A percentile compares a stretch with the other conserved stretches of the same genome.
Conservation (phyloP, 805 yeast genomes). For the Wickerhamiella kurtzmanii region DNA sequence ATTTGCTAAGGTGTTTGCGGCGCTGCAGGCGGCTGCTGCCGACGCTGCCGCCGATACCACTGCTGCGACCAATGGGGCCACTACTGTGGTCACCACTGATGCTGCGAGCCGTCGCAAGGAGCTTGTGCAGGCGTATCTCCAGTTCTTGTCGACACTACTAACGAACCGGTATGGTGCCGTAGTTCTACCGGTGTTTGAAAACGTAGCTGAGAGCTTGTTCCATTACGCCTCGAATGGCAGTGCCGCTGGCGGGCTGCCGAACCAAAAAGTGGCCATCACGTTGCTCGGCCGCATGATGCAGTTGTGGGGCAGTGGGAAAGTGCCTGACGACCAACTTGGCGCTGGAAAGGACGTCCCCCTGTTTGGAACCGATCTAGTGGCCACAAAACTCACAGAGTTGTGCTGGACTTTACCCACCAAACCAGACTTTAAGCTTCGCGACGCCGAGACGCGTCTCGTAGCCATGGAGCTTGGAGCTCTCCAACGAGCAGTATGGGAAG, state of each 20-base stretch:
- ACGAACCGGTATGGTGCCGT: slow-evolving; percentile 70
- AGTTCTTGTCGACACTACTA: slow-evolving; percentile 53
- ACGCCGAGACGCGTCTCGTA: slow-evolving; percentile 64
- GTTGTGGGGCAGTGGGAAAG: slow-evolving; percentile 56
- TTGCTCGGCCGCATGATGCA: slow-evolving; percentile 49
- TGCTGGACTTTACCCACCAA: slow-evolving; percentile 73
- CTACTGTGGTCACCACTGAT: slow-evolving; percentile 34
- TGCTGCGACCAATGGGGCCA: slow-evolving; percentile 25
- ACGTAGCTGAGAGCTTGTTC: slow-evolving; percentile 48
- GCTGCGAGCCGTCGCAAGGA: slow-evolving; percentile 32
- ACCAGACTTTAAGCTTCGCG: slow-evolving; percentile 51
- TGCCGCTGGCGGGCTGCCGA: slow-evolving; percentile 41
- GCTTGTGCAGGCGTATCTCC: slow-evolving; percentile 57
- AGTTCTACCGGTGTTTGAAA: slow-evolving; percentile 46
- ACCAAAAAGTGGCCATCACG: slow-evolving; percentile 56
- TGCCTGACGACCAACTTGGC: slow-evolving; percentile 35
- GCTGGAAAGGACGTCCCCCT: slow-evolving; percentile 49
- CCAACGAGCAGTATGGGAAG: slow-evolving; percentile 47
- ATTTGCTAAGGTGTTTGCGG: slow-evolving; percentile 44
- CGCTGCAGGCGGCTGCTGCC: slow-evolving; percentile 27
- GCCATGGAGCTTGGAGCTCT: slow-evolving; percentile 63
- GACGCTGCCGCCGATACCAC: slow-evolving; percentile 25
- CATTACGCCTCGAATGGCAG: slow-evolving; percentile 43
- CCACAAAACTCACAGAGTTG: slow-evolving; percentile 52
- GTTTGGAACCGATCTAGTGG: slow-evolving; percentile 47